These are phyloP conservation scores for Mycena chlorophos DNA, from an alignment of 768 basidiomycete genomes.

Conservation along the genomic window DNA sequence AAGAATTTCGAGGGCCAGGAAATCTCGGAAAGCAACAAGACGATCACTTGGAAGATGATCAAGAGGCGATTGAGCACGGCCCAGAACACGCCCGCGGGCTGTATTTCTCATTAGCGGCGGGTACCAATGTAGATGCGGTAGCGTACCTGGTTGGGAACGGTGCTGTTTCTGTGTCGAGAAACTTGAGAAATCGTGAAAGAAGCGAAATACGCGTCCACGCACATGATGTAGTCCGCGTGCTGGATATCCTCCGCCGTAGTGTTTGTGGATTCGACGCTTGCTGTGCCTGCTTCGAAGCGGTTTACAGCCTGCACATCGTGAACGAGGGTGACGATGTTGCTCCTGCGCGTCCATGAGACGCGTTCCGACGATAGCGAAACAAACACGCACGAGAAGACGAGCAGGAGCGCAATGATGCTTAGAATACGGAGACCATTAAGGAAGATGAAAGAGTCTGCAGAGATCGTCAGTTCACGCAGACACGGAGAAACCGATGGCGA, in stretches of 20 bases:
- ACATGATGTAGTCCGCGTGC: slow-evolving; percentile 80
- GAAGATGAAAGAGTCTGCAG: slow-evolving; percentile 62
- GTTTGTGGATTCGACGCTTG: slow-evolving; percentile 25
- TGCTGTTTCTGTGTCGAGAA: slow-evolving; percentile 53
- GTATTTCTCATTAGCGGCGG: background rate
- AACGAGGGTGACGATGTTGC: slow-evolving; percentile 72
- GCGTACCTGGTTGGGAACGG: slow-evolving; percentile 81
- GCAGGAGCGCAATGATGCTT: slow-evolving; percentile 74
- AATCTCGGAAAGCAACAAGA: slow-evolving; percentile 81
- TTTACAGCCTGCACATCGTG: slow-evolving; percentile 78
- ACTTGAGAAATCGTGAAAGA: background rate
- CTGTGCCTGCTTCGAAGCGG: slow-evolving; percentile 48
- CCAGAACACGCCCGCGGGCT: slow-evolving; percentile 88
- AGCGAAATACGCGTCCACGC: slow-evolving; percentile 29
- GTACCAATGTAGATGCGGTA: background rate
- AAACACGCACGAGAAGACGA: slow-evolving; percentile 59
- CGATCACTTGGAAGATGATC: slow-evolving; percentile 80
- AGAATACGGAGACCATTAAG: slow-evolving; percentile 79
- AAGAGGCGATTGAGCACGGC: slow-evolving; percentile 84
- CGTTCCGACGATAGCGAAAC: background rate
- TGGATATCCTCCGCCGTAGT: slow-evolving; percentile 32
- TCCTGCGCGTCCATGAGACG: slow-evolving; percentile 25
- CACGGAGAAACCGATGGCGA: background rate
- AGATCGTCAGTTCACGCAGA: background rate
- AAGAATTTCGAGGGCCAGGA: slow-evolving; percentile 82